Evolutionary conservation across 352 stramenopile species (phyloP), one percentile per base, ranked within the genome.

Genomic region (Chrysophaeum taylorii): DNA sequence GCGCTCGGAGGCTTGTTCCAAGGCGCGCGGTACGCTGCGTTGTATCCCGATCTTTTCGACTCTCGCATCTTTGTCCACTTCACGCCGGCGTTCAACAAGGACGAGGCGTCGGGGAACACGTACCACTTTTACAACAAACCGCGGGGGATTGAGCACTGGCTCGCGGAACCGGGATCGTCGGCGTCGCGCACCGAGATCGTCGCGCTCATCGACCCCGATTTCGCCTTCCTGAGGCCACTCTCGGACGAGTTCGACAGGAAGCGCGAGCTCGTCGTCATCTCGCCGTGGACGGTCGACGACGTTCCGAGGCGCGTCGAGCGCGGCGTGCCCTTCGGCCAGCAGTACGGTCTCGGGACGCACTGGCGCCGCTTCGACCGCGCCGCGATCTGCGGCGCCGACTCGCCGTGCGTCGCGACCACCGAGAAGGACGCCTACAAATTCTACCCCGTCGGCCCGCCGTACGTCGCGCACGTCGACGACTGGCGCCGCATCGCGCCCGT

Each of bases 61-160:
- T n/a, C n/a, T 29, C 25, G 70, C 33, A 70, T 80, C 41, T 53
- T 43, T 29, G 0, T 84, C 16, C 77, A 84, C 75, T 79, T 82
- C 42, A 84, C 77, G 73, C 75, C 39, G 71, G 69, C 45, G 75
- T 81, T 69, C 53, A 60, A 68, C 67, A 74, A 33, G 36, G 71
- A 76, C 41, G 39, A 5, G 50, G 67, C 41, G 37, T 80, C 37
- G 57, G 35, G 43, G 53, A 72, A 42, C 62, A 63, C 39, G 33
- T 84, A 84, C 67, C 78, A 84, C 37, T 84, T 81, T 60, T 80
- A 73, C 64, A 84, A 84, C 63, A 84, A 84, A 66, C 79, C 79
- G 14, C 73, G 71, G 27, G 79, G 79, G 27, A 45, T 82, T 14
- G 31, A 71, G 43, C 73, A 82, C 77, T 82, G 68, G 67, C 71